phyloP scores from a whole-genome alignment of 768 basidiomycete species.

The Pleurotus djamor region DNA sequence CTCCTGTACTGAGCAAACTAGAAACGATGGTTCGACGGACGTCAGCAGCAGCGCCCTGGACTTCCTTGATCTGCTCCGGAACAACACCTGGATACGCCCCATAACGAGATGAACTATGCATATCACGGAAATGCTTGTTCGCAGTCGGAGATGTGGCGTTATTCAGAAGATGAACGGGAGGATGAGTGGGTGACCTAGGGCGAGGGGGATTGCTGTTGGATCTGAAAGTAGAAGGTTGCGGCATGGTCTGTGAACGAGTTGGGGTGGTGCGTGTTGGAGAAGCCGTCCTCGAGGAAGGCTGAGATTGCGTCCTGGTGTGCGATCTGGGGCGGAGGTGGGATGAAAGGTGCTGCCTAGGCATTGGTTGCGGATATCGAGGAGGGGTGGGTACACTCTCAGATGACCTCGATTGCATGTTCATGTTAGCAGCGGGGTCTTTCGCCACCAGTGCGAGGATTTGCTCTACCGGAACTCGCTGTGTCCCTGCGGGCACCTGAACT shows the following conservation, averaged over 20 bases:
- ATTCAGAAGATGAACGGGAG: background rate
- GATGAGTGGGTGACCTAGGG: conserved; percentile 1
- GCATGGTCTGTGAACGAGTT: background rate
- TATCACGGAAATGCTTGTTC: background rate
- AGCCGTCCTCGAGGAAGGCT: background rate
- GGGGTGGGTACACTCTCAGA: background rate
- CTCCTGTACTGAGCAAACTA: background rate
- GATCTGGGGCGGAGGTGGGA: background rate
- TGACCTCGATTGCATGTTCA: background rate
- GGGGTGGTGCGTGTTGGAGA: background rate
- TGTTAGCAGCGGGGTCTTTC: background rate
- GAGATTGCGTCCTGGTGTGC: background rate
- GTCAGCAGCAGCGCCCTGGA: conserved; percentile 3
- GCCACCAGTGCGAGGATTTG: conserved; percentile 17
- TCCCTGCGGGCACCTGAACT: conserved; percentile 58
- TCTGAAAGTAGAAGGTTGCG: background rate
- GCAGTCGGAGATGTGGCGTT: background rate
- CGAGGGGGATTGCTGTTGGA: conserved; percentile 1
- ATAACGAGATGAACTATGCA: background rate
- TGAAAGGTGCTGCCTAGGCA: background rate
- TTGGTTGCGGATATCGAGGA: background rate
- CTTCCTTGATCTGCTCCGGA: conserved; percentile 4
- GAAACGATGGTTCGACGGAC: conserved; percentile 3
- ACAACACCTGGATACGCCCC: background rate
- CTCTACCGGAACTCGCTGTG: conserved; percentile 47